Conservation (phyloP, 116 monocot genomes). For the Iris pallida region DNA sequence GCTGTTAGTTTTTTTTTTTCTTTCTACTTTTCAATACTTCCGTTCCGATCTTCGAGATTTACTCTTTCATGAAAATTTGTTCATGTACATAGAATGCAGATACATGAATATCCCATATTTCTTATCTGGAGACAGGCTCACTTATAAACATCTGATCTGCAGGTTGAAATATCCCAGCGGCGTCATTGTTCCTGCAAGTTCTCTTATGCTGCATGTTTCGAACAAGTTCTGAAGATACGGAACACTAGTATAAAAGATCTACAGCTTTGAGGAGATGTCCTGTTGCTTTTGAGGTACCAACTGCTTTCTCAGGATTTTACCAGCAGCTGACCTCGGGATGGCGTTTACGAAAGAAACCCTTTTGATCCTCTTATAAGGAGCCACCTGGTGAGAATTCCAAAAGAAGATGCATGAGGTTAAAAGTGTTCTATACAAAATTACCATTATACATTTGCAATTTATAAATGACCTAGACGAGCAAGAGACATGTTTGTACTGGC, state of each 20-base stretch:
- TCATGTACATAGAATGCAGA: too few species aligned
- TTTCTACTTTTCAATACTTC: too few species aligned
- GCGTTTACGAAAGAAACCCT: conserved; percentile 27
- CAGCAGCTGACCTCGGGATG: conserved; percentile 34
- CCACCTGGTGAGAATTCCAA: conserved; percentile 21
- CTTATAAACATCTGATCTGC: neutral
- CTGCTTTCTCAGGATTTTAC: conserved; percentile 33
- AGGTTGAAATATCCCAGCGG: neutral
- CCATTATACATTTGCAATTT: neutral
- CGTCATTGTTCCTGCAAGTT: neutral
- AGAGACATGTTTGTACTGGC: too few species aligned
- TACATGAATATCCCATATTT: neutral
- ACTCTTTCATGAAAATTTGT: too few species aligned
- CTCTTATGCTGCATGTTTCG: neutral
- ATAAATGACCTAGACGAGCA: too few species aligned
- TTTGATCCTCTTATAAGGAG: conserved; percentile 41
- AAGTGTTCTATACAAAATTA: neutral
- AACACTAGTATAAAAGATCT: neutral
- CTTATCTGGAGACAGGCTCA: neutral
- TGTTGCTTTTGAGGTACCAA: conserved; percentile 11
- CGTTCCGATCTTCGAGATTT: too few species aligned
- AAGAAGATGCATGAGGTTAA: neutral
- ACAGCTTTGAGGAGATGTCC: conserved; percentile 14
- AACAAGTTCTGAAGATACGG: neutral
- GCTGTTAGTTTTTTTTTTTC: too few species aligned